phyloP scores from a whole-genome alignment of 73 alveolate species.

The Tetrahymena elliotti region DNA sequence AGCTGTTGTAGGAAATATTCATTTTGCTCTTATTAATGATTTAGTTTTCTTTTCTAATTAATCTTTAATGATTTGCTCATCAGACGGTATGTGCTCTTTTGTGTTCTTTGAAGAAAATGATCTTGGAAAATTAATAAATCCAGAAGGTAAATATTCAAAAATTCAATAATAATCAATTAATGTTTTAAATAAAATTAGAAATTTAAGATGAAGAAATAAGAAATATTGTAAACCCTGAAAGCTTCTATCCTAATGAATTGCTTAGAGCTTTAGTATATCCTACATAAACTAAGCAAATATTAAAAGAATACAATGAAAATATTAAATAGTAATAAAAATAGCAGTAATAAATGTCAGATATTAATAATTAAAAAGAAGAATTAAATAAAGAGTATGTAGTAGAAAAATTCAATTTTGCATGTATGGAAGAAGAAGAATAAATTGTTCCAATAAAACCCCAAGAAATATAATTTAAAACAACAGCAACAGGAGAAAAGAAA shows the following conservation, averaged over 20 bases:
- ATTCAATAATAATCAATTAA: background rate
- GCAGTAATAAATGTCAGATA: background rate
- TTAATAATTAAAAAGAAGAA: background rate
- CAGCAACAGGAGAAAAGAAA: background rate
- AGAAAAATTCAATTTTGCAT: background rate
- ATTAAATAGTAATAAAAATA: background rate
- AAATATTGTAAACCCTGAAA: background rate
- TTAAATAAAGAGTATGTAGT: background rate
- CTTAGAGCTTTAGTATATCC: background rate
- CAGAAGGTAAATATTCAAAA: conserved; percentile 5
- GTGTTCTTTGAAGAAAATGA: conserved; percentile 20
- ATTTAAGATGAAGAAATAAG: background rate
- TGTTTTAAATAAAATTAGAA: background rate
- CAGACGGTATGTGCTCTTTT: conserved; percentile 39
- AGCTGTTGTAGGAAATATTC: conserved; percentile 83
- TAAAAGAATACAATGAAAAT: background rate
- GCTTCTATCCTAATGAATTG: background rate
- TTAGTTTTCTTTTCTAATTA: conserved; percentile 55
- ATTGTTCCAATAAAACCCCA: background rate
- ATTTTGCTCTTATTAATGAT: conserved; percentile 86
- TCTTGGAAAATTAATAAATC: conserved; percentile 1
- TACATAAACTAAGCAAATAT: background rate
- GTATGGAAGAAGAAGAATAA: background rate
- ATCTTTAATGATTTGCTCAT: conserved; percentile 1
- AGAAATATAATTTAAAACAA: background rate